phyloP scores from a whole-genome alignment of 768 basidiomycete species.

The Auricularia auricula-judae region DNA sequence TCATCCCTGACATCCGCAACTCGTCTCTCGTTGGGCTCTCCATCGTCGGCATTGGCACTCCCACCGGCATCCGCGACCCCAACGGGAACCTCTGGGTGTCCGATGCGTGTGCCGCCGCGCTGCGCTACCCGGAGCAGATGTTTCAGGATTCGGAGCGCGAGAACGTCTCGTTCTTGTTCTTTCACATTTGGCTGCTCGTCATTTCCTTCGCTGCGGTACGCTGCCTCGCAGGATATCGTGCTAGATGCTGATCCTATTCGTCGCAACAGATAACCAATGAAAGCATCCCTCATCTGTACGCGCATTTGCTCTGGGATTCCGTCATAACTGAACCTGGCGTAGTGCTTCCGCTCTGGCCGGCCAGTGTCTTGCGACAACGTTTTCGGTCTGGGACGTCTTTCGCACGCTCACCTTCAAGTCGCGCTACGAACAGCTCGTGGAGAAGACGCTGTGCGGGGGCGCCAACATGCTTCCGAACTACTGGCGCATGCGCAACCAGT shows the following conservation, averaged over 20 bases:
- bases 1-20: not conserved
- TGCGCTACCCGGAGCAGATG: not conserved
- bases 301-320: not conserved
- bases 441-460: slow-evolving; percentile 27
- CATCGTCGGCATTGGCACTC: not conserved
- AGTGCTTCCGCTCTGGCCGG: slow-evolving; percentile 32
- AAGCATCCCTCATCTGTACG: not conserved
- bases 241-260: too few relatives aligned
- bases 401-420: slow-evolving; percentile 20
- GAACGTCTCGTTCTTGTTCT: not conserved
- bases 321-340: not conserved
- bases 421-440: slow-evolving; percentile 26
- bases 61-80: not conserved
- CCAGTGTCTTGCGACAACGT: slow-evolving; percentile 35
- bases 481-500: slow-evolving; percentile 28
- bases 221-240: not conserved
- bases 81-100: not conserved
- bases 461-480: slow-evolving; percentile 31
- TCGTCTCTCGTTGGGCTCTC: not conserved
- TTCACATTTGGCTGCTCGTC: not conserved
- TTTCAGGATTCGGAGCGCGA: not conserved
- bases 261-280: not conserved
- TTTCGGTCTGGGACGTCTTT: slow-evolving; percentile 34
- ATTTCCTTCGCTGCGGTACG: not conserved
- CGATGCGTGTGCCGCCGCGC: not conserved